Evolutionary conservation across 768 basidiomycete species (phyloP).

Genomic region (Leucosporidium creatinivorum): DNA sequence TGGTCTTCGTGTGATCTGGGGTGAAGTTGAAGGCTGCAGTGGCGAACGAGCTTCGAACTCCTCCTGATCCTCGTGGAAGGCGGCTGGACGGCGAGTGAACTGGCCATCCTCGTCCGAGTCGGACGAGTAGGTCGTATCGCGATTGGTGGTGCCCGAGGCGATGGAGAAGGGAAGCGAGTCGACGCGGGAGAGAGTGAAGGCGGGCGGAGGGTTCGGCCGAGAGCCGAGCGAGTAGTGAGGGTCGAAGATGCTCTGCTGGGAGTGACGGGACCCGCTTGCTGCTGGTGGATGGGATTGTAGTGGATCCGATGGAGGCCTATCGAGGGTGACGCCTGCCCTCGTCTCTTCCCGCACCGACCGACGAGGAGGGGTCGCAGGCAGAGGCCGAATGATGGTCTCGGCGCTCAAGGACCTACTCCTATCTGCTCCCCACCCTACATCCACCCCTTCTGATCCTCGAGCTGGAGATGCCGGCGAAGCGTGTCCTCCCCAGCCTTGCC

Average conservation of each 20-base stretch:
- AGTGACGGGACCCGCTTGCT: too few species aligned
- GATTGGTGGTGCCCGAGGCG: neutral
- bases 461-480: too few species aligned
- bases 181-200: neutral
- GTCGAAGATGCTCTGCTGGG: neutral
- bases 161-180: neutral
- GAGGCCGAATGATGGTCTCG: too few species aligned
- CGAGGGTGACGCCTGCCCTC: too few species aligned
- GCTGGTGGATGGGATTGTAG: too few species aligned
- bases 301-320: too few species aligned
- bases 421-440: too few species aligned
- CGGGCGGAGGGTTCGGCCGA: neutral
- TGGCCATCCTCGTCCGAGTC: neutral
- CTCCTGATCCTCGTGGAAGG: neutral
- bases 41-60: conserved; percentile 12
- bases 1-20: neutral
- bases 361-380: too few species aligned
- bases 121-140: neutral
- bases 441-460: too few species aligned
- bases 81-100: neutral
- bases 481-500: too few species aligned
- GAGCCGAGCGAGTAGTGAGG: neutral
- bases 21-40: conserved; percentile 2
- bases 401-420: too few species aligned
- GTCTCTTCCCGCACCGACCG: too few species aligned